Evolutionary conservation across 805 yeast genomes (phyloP), one percentile per base, ranked within the genome.

Genomic region (Ogataea pilisensis): DNA sequence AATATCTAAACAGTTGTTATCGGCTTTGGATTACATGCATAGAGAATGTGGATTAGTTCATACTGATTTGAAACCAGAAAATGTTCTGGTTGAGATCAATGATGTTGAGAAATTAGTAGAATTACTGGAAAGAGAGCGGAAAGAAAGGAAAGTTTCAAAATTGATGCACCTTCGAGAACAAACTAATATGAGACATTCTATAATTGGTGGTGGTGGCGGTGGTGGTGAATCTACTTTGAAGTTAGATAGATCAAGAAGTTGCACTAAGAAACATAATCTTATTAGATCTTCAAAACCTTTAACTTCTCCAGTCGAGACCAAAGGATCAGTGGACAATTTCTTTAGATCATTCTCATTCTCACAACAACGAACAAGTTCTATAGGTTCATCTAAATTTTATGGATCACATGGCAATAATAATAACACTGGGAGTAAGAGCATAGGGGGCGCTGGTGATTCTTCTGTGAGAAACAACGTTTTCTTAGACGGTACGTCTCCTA

Each of bases 11-110:
- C 85, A 80, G 55, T 53, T 79, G 30, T 62, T 79, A 28, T 46
- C 72, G 31, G 78, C 81, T 1, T 55, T 80, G 43, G 82, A 79
- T 56, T 78, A 73, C 51, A 61, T 80, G 48, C 86, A 80, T 57
- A 48, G 75, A 31, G 70, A 64, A 51, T 80, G 86, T 58, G 85
- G 85, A 2, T 66, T 81, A 9, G 80, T 82, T 31, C 91, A 84
- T 60, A 77, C 90, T 11, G 90, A 83, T 57, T 68, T 84, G 37
- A 84, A 84, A 59, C 89, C 90, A 2, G 90, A 83, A 54, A 85
- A 85, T 61, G 73, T 79, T 3, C 58, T 76, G 32, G 68, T 76
- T 31, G 78, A 75, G 47, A 73, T 79, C 25, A 67, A 70, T 40
- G 76, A 77, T 48, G 78, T 76, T 35, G 78, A 75, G 46, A 69